Conservation (phyloP, 83 land plant species). For the Picea abies region DNA sequence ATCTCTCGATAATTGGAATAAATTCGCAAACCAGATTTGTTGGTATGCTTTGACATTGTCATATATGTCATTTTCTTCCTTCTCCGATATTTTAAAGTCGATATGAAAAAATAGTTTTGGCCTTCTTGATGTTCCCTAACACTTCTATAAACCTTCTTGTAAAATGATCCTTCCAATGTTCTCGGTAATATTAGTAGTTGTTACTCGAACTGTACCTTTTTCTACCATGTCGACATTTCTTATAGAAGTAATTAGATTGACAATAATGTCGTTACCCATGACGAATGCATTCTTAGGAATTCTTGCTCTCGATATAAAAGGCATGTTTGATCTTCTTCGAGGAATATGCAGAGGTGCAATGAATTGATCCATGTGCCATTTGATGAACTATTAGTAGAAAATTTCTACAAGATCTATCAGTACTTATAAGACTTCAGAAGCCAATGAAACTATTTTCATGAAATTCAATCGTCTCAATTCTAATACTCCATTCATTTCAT, state of each 20-base stretch:
- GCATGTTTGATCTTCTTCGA: background rate
- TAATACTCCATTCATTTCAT: no score
- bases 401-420: no score
- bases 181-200: background rate
- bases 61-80: no score
- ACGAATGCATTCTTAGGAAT: background rate
- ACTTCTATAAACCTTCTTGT: background rate
- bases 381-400: no score
- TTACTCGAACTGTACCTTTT: conserved; percentile 1
- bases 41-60: no score
- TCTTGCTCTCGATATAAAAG: background rate
- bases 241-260: conserved; percentile 15
- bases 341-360: background rate
- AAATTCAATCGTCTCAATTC: conserved; percentile 12
- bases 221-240: conserved; percentile 16
- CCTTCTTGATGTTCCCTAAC: conserved; percentile 11
- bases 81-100: no score
- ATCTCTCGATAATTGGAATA: no score
- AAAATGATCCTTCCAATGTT: background rate
- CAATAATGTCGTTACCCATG: conserved; percentile 14
- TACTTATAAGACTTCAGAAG: background rate
- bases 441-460: conserved; percentile 10
- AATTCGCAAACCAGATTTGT: no score
- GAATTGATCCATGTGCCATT: background rate
- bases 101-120: background rate